Conservation (phyloP, 257 asterid genomes). For the Ophiorrhiza pumila region DNA sequence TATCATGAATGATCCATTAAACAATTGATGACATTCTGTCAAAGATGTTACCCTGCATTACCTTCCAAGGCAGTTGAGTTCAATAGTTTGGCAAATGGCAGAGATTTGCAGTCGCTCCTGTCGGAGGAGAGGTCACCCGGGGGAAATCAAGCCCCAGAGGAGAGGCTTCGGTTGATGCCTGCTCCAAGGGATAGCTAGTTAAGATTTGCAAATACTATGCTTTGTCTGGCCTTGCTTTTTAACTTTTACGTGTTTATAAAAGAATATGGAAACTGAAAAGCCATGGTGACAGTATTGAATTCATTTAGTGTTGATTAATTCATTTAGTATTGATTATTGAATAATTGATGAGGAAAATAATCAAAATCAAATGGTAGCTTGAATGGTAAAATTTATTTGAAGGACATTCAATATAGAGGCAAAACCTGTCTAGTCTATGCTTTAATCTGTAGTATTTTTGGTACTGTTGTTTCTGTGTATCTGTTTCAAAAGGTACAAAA, state of each 20-base stretch:
- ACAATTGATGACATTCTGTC: conserved; percentile 92
- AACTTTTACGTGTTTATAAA: background rate
- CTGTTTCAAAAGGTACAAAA: background rate
- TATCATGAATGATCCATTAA: conserved; percentile 97
- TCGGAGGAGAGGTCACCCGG: conserved; percentile 58
- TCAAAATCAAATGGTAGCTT: too few species aligned
- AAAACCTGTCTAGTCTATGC: background rate
- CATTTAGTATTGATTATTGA: too few species aligned
- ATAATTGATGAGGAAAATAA: too few species aligned
- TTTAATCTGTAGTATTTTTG: background rate
- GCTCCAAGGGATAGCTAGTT: conserved; percentile 50
- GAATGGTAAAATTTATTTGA: too few species aligned
- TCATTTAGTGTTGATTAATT: too few species aligned
- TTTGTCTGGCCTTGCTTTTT: background rate
- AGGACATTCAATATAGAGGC: background rate
- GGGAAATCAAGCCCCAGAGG: conserved; percentile 45
- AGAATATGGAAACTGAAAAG: background rate
- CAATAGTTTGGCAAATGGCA: conserved; percentile 95
- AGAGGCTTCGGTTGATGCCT: conserved; percentile 65
- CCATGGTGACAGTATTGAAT: background rate
- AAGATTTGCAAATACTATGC: background rate
- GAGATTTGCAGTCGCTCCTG: conserved; percentile 84
- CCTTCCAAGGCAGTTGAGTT: conserved; percentile 98
- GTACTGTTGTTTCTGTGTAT: background rate
- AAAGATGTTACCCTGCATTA: conserved; percentile 80